Percentiles rank a stretch among this genome's conserved stretches.
phyloP scores from a whole-genome alignment of 2,329 filamentous ascomycete species.

The Pseudocercospora vitis region DNA sequence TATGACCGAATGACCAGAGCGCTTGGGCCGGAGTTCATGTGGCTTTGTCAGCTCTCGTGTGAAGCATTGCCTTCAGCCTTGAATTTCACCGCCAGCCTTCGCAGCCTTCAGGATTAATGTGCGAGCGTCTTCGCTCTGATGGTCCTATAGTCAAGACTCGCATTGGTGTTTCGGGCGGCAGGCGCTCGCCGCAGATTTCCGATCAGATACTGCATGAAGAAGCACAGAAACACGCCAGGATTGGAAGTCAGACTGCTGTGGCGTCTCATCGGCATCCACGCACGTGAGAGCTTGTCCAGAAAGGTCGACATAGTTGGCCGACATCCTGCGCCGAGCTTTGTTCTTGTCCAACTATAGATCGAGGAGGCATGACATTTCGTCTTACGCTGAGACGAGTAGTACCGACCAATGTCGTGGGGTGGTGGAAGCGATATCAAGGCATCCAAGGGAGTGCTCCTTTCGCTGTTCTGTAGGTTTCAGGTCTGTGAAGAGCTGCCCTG shows the following conservation, averaged over 20 bases:
- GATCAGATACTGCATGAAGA: slow-evolving; percentile 20
- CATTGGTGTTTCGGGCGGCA: slow-evolving; percentile 16
- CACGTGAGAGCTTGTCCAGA: too few species aligned
- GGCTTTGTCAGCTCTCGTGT: too few species aligned
- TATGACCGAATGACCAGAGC: too few species aligned
- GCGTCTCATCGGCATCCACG: neutral
- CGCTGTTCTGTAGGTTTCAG: too few species aligned
- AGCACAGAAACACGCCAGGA: slow-evolving; percentile 15
- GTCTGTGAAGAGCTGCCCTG: too few species aligned
- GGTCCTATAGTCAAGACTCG: slow-evolving; percentile 2
- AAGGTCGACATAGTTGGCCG: neutral
- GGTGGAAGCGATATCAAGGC: too few species aligned
- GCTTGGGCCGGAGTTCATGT: too few species aligned
- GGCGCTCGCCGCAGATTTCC: slow-evolving; percentile 12
- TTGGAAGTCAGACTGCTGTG: neutral
- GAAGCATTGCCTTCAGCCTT: neutral
- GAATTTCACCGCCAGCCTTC: slow-evolving; percentile 4
- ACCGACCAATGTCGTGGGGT: neutral
- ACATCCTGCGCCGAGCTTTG: neutral
- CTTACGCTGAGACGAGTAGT: neutral
- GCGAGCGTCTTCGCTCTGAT: slow-evolving; percentile 11
- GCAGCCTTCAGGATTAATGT: slow-evolving; percentile 13
- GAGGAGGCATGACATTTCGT: neutral
- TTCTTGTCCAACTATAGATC: neutral
- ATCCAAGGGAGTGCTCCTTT: too few species aligned